These are phyloP conservation scores for Cadophora sp. DNA, from an alignment of 2,329 filamentous ascomycete species.

Conservation along the genomic window DNA sequence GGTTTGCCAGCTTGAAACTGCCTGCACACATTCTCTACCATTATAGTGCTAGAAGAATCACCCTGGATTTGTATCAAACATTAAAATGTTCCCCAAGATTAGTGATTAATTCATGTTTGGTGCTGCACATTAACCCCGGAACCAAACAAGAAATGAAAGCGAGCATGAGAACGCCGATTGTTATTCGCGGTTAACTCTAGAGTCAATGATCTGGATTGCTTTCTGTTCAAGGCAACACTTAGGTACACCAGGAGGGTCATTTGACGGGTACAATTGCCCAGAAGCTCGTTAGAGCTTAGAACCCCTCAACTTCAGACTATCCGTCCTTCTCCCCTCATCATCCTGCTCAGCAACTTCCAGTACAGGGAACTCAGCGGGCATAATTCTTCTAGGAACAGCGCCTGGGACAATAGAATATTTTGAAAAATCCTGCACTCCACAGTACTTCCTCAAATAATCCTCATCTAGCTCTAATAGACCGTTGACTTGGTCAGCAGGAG, in stretches of 20 bases:
- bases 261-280: too few relatives aligned
- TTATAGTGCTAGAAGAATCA: too few relatives aligned
- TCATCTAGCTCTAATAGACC: slow-evolving; percentile 78
- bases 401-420: slow-evolving; percentile 75
- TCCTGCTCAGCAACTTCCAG: slow-evolving; percentile 78
- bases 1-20: too few relatives aligned
- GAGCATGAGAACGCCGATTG: not conserved
- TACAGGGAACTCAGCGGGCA: slow-evolving; percentile 72
- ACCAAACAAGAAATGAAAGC: not conserved
- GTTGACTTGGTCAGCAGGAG: slow-evolving; percentile 68
- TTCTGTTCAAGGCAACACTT: too few relatives aligned
- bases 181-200: too few relatives aligned
- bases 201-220: too few relatives aligned
- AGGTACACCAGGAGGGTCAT: too few relatives aligned
- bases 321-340: slow-evolving; percentile 76
- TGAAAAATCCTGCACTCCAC: slow-evolving; percentile 72
- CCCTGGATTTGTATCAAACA: too few relatives aligned
- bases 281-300: slow-evolving; percentile 1
- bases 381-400: slow-evolving; percentile 72
- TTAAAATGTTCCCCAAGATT: too few relatives aligned
- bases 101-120: too few relatives aligned
- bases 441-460: slow-evolving; percentile 74
- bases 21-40: too few relatives aligned
- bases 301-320: slow-evolving; percentile 58
- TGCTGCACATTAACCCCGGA: too few relatives aligned